Evolutionary conservation across 176 grass and related monocot genomes (phyloP).

Genomic region (barley (Hordeum vulgare)): MorexV3_pseudomolecules_assembly NC_058521.1:604355592-604356091

Average conservation of each 20-base stretch:
- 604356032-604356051: constrained; percentile 1
- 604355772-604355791: too few relatives aligned
- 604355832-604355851: not conserved
- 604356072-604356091: constrained; percentile 25
- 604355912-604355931: not conserved
- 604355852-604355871: not conserved
- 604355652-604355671: too few relatives aligned
- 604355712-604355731: too few relatives aligned
- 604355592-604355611: too few relatives aligned
- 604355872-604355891: not conserved
- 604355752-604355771: too few relatives aligned
- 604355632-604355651: too few relatives aligned
- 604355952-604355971: not conserved
- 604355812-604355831: not conserved
- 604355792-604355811: not conserved
- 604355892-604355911: not conserved
- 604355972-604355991: not conserved
- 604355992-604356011: not conserved
- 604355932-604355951: not conserved
- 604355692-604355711: too few relatives aligned
- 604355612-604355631: too few relatives aligned
- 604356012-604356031: not conserved
- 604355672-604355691: too few relatives aligned
- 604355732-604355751: too few relatives aligned
- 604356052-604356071: not conserved